These are phyloP conservation scores for Letharia lupina DNA, from an alignment of 495 filamentous ascomycete genomes.

Conservation along the genomic window DNA sequence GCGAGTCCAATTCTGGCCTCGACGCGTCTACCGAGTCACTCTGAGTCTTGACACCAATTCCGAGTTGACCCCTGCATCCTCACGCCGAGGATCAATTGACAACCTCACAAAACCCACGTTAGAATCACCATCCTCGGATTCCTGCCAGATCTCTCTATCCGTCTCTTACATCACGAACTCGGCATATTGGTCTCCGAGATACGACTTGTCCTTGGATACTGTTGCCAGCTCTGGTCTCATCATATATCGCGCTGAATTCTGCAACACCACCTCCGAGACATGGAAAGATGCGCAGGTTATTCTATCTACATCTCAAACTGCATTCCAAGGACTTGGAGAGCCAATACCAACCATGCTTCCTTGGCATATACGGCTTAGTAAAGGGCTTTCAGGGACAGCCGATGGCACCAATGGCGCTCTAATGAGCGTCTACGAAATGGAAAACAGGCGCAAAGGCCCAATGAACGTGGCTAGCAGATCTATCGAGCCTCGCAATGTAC, in stretches of 20 bases:
- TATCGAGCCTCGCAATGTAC: constrained; percentile 11
- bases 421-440: constrained; percentile 16
- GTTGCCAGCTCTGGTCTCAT: constrained; percentile 44
- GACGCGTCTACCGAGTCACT: constrained; percentile 45
- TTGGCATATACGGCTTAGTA: constrained; percentile 49
- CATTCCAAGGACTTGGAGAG: constrained; percentile 53
- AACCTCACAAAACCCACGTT: constrained; percentile 27
- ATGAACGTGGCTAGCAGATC: background rate
- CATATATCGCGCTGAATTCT: constrained; percentile 56
- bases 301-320: constrained; percentile 61
- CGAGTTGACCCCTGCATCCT: constrained; percentile 44
- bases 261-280: constrained; percentile 57
- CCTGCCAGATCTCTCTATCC: constrained; percentile 39
- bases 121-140: constrained; percentile 21
- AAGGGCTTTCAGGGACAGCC: constrained; percentile 17
- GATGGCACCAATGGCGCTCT: constrained; percentile 16
- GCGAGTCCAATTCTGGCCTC: constrained; percentile 48
- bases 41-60: constrained; percentile 47
- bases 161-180: constrained; percentile 56
- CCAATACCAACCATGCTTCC: constrained; percentile 47
- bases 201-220: constrained; percentile 56
- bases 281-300: constrained; percentile 58
- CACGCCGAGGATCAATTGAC: constrained; percentile 46
- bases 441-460: background rate
- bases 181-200: constrained; percentile 57